These are phyloP conservation scores for Pholiota conissans DNA, from an alignment of 768 basidiomycete species.

Conservation along the genomic window DNA sequence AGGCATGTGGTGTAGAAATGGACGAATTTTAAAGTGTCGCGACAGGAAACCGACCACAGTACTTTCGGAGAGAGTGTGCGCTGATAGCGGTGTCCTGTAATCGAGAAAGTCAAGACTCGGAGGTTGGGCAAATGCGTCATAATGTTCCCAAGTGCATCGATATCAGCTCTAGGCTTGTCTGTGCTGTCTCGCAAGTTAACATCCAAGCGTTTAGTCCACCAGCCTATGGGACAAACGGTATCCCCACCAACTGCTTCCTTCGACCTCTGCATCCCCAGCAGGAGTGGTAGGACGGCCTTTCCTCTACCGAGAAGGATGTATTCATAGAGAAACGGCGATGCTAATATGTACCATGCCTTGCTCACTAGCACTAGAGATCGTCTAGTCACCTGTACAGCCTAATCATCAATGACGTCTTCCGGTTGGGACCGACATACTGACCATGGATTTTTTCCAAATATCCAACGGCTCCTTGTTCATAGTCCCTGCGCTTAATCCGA, in stretches of 20 bases:
- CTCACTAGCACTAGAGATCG: conserved; percentile 20
- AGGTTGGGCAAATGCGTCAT: conserved; percentile 19
- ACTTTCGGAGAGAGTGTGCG: neutral
- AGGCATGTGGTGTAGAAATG: conserved; percentile 13
- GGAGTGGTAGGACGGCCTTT: conserved; percentile 10
- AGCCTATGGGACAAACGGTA: conserved; percentile 7
- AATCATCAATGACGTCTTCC: neutral
- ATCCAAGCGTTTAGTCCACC: conserved; percentile 26
- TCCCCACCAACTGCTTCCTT: neutral
- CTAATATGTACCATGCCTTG: conserved; percentile 22
- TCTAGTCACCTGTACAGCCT: conserved; percentile 15
- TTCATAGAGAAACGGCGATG: conserved; percentile 21
- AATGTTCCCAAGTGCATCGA: conserved; percentile 12
- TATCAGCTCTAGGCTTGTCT: neutral
- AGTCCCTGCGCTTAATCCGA: conserved; percentile 12
- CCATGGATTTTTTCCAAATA: conserved; percentile 21
- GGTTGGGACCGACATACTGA: conserved; percentile 10
- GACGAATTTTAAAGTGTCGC: conserved; percentile 13
- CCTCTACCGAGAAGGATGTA: conserved; percentile 18
- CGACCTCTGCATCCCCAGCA: conserved; percentile 4
- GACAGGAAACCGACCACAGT: conserved; percentile 7
- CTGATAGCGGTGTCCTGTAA: conserved; percentile 6
- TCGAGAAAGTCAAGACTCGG: conserved; percentile 18
- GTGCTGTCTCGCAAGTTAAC: conserved; percentile 14
- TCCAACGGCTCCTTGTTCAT: conserved; percentile 13